Evolutionary conservation across 495 filamentous ascomycete species (phyloP).

Genomic region (Pyrenula massariospora): DNA sequence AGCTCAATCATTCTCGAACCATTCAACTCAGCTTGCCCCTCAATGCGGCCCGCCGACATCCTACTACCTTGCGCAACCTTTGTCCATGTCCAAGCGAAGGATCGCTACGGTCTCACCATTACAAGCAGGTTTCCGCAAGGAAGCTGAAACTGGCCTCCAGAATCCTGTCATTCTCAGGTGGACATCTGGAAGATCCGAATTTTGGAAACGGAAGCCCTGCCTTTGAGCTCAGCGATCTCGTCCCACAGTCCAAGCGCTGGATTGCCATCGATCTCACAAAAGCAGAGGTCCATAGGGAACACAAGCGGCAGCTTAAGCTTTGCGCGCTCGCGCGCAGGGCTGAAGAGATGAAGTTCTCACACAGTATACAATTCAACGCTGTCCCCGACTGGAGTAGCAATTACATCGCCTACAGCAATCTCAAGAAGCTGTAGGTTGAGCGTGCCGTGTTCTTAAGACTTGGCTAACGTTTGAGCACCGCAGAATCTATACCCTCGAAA

Average conservation of each 20-base stretch:
- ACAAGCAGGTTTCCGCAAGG: neutral
- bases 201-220: neutral
- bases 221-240: neutral
- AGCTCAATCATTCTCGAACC: neutral
- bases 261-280: neutral
- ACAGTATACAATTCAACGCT: conserved; percentile 98
- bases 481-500: conserved; percentile 91
- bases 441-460: neutral
- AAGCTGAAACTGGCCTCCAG: neutral
- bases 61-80: neutral
- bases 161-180: neutral
- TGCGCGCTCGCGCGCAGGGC: conserved; percentile 16
- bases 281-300: neutral
- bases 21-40: neutral
- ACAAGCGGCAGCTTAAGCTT: conserved; percentile 11
- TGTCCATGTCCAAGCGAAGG: neutral
- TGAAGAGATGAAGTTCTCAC: conserved; percentile 98
- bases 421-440: conserved; percentile 88
- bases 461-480: conserved; percentile 2
- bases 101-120: neutral
- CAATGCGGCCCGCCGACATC: neutral
- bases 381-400: conserved; percentile 97
- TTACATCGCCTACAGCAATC: conserved; percentile 95
- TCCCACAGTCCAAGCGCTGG: neutral
- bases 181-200: neutral